Evolutionary conservation across 176 grass and related monocot species (phyloP).

Genomic region (Puya raimondii): DNA sequence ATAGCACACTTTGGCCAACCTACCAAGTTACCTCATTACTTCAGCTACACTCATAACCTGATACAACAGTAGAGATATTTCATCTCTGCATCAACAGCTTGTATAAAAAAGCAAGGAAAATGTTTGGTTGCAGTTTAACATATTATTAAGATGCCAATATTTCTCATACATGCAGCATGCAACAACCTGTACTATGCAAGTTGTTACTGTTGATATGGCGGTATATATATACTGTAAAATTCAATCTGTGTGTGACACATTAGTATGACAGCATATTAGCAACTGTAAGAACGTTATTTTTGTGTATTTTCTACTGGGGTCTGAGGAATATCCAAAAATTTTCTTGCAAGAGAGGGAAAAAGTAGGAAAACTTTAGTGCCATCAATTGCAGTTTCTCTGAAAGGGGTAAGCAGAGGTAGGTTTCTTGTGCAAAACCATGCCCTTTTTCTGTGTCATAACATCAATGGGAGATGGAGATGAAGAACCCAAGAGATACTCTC

Average conservation of each 20-base stretch:
- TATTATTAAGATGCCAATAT: no score
- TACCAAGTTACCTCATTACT: conserved; percentile 25
- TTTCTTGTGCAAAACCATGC: conserved; percentile 27
- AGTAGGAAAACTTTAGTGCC: conserved; percentile 9
- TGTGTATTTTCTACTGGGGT: no score
- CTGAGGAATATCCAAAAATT: not conserved
- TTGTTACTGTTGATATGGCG: no score
- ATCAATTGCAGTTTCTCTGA: conserved; percentile 22
- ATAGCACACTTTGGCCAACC: conserved; percentile 21
- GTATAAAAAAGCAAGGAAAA: not conserved
- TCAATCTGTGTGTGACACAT: no score
- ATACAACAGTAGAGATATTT: not conserved
- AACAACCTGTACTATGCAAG: no score
- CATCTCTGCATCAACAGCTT: not conserved
- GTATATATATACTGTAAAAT: no score
- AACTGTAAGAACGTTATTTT: no score
- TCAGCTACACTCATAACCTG: conserved; percentile 1
- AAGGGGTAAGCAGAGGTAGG: conserved; percentile 23
- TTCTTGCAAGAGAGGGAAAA: conserved; percentile 6
- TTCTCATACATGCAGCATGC: no score
- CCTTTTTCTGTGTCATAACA: conserved; percentile 26
- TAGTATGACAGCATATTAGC: no score
- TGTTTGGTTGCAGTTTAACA: no score
- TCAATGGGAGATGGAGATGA: not conserved
- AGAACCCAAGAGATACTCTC: not conserved